Evolutionary conservation across 2,329 filamentous ascomycete genomes (phyloP).

Genomic region (Aspergillus pseudonomiae): DNA sequence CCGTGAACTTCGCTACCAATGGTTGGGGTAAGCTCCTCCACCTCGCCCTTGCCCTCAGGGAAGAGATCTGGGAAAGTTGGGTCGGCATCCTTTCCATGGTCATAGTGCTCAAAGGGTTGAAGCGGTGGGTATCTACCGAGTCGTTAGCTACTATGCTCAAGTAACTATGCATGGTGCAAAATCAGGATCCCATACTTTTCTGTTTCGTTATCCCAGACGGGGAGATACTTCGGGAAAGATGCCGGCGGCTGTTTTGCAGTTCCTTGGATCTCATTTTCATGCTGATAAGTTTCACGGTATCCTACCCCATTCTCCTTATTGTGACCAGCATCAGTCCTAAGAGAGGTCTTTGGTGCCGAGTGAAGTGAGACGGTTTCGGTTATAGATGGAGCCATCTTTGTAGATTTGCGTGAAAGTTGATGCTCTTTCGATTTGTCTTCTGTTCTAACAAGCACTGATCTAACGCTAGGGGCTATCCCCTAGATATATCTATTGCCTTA

Average conservation of each 20-base stretch:
- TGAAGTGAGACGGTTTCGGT: slow-evolving; percentile 35
- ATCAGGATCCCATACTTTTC: slow-evolving; percentile 28
- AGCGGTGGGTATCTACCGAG: slow-evolving; percentile 60
- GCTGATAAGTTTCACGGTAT: slow-evolving; percentile 39
- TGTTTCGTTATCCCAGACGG: slow-evolving; percentile 67
- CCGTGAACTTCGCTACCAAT: slow-evolving; percentile 74
- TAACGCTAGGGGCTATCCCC: not conserved
- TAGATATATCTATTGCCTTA: slow-evolving; percentile 14
- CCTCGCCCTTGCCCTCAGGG: slow-evolving; percentile 43
- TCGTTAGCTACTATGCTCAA: slow-evolving; percentile 5
- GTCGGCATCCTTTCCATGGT: slow-evolving; percentile 77
- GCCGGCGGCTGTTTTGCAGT: slow-evolving; percentile 57
- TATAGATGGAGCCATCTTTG: slow-evolving; percentile 39
- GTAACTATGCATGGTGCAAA: not conserved
- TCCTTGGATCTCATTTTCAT: slow-evolving; percentile 58
- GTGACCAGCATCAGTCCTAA: slow-evolving; percentile 35
- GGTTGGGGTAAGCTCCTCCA: slow-evolving; percentile 68
- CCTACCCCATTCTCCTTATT: slow-evolving; percentile 43
- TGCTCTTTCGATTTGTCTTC: not conserved
- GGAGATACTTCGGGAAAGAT: slow-evolving; percentile 73
- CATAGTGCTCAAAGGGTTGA: slow-evolving; percentile 70
- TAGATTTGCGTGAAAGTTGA: not conserved
- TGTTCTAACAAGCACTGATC: not conserved
- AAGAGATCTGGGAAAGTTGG: slow-evolving; percentile 70
- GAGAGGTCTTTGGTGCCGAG: slow-evolving; percentile 23